These are phyloP conservation scores for Pseudocercospora vitis DNA, from an alignment of 2,329 filamentous ascomycete species.

Conservation along the genomic window DNA sequence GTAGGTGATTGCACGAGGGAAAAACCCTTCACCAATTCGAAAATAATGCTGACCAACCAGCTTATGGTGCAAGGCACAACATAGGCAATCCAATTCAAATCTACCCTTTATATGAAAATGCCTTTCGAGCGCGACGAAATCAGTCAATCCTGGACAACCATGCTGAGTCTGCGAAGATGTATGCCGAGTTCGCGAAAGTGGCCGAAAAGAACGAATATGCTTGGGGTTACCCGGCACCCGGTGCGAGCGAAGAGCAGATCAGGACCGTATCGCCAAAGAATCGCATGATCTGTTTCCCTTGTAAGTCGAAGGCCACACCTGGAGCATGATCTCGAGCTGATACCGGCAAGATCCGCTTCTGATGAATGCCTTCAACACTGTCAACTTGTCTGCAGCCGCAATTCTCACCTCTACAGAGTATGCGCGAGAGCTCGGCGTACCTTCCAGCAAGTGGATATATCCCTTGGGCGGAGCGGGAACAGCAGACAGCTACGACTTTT, in stretches of 20 bases:
- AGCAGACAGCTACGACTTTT: slow-evolving; percentile 60
- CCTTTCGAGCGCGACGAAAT: slow-evolving; percentile 56
- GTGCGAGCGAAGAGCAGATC: slow-evolving; percentile 54
- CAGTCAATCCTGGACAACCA: slow-evolving; percentile 59
- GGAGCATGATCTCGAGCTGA: neutral
- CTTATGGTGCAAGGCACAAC: slow-evolving; percentile 56
- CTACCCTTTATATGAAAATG: slow-evolving; percentile 68
- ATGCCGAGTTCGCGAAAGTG: slow-evolving; percentile 60
- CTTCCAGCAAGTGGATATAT: slow-evolving; percentile 61
- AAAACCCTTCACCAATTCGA: neutral
- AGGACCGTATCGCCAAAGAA: slow-evolving; percentile 57
- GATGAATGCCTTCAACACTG: slow-evolving; percentile 71
- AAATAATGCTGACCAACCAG: slow-evolving; percentile 37
- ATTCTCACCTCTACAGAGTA: slow-evolving; percentile 59
- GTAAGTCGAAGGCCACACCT: neutral
- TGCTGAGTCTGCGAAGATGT: slow-evolving; percentile 59
- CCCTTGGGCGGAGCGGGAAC: slow-evolving; percentile 64
- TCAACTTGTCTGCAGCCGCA: slow-evolving; percentile 63
- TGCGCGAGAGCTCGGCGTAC: slow-evolving; percentile 57
- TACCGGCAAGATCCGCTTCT: slow-evolving; percentile 54
- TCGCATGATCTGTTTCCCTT: slow-evolving; percentile 68
- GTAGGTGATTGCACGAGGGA: slow-evolving; percentile 19
- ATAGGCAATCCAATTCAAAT: slow-evolving; percentile 66
- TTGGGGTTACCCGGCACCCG: slow-evolving; percentile 56
- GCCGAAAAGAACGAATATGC: slow-evolving; percentile 55